These are phyloP conservation scores for Sclerotinia glacialis DNA, from an alignment of 2,329 filamentous ascomycete genomes.

Conservation along the genomic window DNA sequence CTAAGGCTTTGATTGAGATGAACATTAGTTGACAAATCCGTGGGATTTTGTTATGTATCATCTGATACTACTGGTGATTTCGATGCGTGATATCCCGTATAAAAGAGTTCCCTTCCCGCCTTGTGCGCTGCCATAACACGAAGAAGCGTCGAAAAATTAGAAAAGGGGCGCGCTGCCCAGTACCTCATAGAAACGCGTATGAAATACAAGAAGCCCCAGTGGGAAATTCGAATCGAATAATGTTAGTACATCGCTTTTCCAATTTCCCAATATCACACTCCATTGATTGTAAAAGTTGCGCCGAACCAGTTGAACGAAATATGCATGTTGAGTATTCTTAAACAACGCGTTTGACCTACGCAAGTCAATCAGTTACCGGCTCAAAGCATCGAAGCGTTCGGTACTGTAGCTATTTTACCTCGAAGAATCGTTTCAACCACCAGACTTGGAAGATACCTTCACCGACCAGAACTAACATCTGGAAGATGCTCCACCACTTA, in stretches of 20 bases:
- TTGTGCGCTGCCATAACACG: neutral
- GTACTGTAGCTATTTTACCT: slow-evolving; percentile 52
- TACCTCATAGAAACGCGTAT: slow-evolving; percentile 7
- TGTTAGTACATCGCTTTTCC: slow-evolving; percentile 26
- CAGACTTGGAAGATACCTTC: slow-evolving; percentile 98
- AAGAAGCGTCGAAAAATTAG: neutral
- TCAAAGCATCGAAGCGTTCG: slow-evolving; percentile 37
- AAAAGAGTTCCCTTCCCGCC: neutral
- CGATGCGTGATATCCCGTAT: neutral
- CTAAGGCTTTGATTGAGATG: neutral
- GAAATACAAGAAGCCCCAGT: slow-evolving; percentile 5
- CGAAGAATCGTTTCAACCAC: slow-evolving; percentile 98
- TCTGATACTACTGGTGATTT: neutral
- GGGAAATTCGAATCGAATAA: slow-evolving; percentile 8
- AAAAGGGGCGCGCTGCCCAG: neutral
- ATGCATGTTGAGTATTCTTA: slow-evolving; percentile 40
- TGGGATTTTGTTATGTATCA: neutral
- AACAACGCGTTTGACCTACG: slow-evolving; percentile 61
- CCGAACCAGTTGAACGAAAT: slow-evolving; percentile 30
- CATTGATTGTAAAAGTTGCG: slow-evolving; percentile 29
- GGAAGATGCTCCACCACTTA: slow-evolving; percentile 99
- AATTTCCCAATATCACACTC: slow-evolving; percentile 21
- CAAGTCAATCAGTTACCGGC: slow-evolving; percentile 36
- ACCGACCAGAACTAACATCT: slow-evolving; percentile 81
- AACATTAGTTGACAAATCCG: slow-evolving; percentile 6